These are phyloP conservation scores for Backusella liffmaniae DNA, from an alignment of 192 early-diverging fungal genomes.

Conservation along the genomic window DNA sequence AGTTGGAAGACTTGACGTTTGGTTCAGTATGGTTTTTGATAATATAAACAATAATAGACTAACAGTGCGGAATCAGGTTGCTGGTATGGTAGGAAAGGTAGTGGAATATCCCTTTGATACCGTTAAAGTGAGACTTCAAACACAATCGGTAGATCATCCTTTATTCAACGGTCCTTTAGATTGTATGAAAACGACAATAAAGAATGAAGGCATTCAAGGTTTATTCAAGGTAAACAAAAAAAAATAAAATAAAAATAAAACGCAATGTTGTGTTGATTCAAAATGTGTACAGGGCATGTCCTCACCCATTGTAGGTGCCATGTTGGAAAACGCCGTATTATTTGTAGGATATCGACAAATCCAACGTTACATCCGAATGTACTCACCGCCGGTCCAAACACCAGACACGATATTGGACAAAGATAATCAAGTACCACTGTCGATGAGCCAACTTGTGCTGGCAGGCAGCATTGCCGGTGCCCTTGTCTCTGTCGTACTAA, in stretches of 20 bases:
- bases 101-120: constrained; percentile 98
- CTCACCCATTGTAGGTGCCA: constrained; percentile 88
- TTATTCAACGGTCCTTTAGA: constrained; percentile 78
- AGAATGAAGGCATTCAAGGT: constrained; percentile 76
- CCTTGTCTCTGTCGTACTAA: constrained; percentile 84
- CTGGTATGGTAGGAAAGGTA: constrained; percentile 89
- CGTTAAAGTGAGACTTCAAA: constrained; percentile 91
- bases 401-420: constrained; percentile 1
- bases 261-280: not conserved
- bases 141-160: constrained; percentile 61
- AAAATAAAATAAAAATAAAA: too few relatives aligned
- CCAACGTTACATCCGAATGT: constrained; percentile 66
- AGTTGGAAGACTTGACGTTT: constrained; percentile 27
- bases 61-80: constrained; percentile 48
- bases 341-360: constrained; percentile 89
- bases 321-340: constrained; percentile 91
- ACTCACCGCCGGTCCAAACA: constrained; percentile 26
- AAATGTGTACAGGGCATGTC: constrained; percentile 67
- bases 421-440: constrained; percentile 44
- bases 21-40: constrained; percentile 19
- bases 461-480: constrained; percentile 87
- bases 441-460: constrained; percentile 66
- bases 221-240: constrained; percentile 77
- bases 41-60: not conserved
- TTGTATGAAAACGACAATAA: constrained; percentile 75